Evolutionary conservation across 1,139 yeast genomes (phyloP).

Genomic region (Geotrichum phurueaensis): DNA sequence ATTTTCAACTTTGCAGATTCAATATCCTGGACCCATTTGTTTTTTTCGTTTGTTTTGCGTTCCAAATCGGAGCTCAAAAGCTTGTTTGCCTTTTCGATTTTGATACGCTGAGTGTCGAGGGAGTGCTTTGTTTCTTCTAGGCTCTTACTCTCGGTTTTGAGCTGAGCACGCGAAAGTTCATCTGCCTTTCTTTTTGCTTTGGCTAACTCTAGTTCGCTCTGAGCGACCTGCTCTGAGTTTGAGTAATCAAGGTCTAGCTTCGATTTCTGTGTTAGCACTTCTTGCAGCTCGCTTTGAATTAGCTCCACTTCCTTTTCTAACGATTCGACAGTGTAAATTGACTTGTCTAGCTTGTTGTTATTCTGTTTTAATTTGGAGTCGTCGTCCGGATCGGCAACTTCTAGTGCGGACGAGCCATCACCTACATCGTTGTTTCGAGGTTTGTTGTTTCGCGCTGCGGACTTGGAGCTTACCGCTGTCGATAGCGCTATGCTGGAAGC

Average conservation of each 20-base stretch:
- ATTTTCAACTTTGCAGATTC: conserved; percentile 18
- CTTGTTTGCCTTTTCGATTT: conserved; percentile 29
- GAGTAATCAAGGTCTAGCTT: conserved; percentile 40
- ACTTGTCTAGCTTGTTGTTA: conserved; percentile 19
- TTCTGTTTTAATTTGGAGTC: not conserved
- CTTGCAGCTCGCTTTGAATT: conserved; percentile 46
- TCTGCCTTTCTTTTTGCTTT: conserved; percentile 44
- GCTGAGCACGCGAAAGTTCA: conserved; percentile 44
- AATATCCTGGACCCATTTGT: conserved; percentile 23
- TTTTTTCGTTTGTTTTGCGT: conserved; percentile 20
- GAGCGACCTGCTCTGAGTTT: conserved; percentile 39
- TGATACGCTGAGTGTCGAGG: conserved; percentile 35
- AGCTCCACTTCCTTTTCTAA: conserved; percentile 45
- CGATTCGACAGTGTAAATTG: conserved; percentile 43
- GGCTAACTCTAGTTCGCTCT: conserved; percentile 41
- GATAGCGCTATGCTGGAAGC: not conserved
- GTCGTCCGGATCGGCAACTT: not conserved
- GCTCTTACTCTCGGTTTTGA: conserved; percentile 45
- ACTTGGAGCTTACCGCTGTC: conserved; percentile 4
- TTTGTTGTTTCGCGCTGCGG: not conserved
- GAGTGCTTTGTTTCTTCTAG: conserved; percentile 42
- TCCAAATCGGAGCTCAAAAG: conserved; percentile 25
- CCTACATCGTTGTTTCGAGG: not conserved
- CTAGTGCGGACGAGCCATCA: not conserved
- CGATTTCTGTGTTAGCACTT: conserved; percentile 39